These are phyloP conservation scores for Arthrobotrys megalospora DNA, from an alignment of 2,329 filamentous ascomycete genomes.

Conservation along the genomic window DNA sequence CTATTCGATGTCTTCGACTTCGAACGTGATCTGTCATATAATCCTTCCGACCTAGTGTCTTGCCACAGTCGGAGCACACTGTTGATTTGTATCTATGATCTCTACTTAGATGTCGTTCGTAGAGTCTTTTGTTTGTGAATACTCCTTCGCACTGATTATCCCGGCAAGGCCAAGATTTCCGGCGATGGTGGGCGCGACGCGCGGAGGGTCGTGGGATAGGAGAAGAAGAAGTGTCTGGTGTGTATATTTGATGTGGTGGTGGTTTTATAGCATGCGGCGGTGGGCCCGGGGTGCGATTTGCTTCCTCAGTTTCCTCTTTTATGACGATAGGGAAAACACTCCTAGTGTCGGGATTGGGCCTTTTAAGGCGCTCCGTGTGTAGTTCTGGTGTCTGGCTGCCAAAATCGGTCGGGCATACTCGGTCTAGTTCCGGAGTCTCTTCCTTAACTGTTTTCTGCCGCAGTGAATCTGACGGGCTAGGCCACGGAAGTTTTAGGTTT, in stretches of 20 bases:
- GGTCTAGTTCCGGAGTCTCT: slow-evolving; percentile 2
- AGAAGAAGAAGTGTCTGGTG: neutral
- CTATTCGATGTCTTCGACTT: slow-evolving; percentile 28
- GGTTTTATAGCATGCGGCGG: no score
- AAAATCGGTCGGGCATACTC: neutral
- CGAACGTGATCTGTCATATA: slow-evolving; percentile 48
- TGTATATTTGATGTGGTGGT: neutral
- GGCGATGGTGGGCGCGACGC: slow-evolving; percentile 1
- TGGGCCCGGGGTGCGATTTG: no score
- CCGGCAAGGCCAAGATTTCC: slow-evolving; percentile 34
- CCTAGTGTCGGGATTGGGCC: neutral
- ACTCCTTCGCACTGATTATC: neutral
- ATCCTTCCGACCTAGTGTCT: slow-evolving; percentile 40
- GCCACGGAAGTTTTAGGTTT: neutral
- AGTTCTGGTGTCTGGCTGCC: neutral
- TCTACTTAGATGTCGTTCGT: slow-evolving; percentile 50
- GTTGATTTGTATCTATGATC: slow-evolving; percentile 37
- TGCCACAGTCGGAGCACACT: slow-evolving; percentile 22
- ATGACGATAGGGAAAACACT: neutral
- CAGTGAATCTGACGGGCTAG: neutral
- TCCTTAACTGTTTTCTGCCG: neutral
- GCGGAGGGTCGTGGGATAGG: neutral
- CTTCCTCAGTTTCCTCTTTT: neutral
- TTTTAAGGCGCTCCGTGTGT: neutral
- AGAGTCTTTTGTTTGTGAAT: slow-evolving; percentile 39